phyloP scores from a whole-genome alignment of 495 filamentous ascomycete species.

The Corynascus novoguineensis region DNA sequence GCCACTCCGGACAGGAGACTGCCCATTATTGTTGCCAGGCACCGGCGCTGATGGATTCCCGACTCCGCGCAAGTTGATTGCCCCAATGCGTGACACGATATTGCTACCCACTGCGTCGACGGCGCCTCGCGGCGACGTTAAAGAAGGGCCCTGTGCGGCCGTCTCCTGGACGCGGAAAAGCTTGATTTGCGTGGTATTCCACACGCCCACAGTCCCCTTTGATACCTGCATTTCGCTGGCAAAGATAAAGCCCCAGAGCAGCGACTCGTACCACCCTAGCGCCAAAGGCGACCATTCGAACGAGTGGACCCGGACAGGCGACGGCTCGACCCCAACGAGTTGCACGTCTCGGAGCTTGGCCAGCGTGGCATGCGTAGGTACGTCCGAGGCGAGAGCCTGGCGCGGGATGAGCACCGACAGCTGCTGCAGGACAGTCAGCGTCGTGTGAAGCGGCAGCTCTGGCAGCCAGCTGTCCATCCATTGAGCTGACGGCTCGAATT shows the following conservation, averaged over 20 bases:
- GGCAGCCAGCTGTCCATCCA: constrained; percentile 95
- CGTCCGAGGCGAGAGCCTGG: constrained; percentile 34
- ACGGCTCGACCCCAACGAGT: constrained; percentile 63
- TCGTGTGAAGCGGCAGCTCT: constrained; percentile 84
- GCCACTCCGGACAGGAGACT: neutral
- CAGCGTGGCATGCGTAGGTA: constrained; percentile 31
- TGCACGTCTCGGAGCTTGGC: constrained; percentile 39
- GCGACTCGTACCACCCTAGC: constrained; percentile 91
- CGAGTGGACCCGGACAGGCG: constrained; percentile 70
- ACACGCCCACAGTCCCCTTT: constrained; percentile 86
- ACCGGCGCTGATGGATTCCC: neutral
- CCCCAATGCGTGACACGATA: constrained; percentile 80
- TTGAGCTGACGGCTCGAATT: constrained; percentile 70
- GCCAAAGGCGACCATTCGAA: constrained; percentile 94
- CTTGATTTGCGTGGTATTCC: constrained; percentile 85
- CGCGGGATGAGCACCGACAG: constrained; percentile 45
- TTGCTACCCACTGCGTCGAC: constrained; percentile 95
- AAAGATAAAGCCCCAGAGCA: constrained; percentile 96
- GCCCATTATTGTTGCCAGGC: neutral
- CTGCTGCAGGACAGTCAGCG: constrained; percentile 71
- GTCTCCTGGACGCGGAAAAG: constrained; percentile 88
- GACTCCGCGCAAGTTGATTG: constrained; percentile 54
- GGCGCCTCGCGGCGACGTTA: constrained; percentile 80
- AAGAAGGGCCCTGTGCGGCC: constrained; percentile 68
- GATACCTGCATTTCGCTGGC: constrained; percentile 80